Conservation (phyloP, 2,329 filamentous ascomycete species). For the Tothia fuscella region DNA sequence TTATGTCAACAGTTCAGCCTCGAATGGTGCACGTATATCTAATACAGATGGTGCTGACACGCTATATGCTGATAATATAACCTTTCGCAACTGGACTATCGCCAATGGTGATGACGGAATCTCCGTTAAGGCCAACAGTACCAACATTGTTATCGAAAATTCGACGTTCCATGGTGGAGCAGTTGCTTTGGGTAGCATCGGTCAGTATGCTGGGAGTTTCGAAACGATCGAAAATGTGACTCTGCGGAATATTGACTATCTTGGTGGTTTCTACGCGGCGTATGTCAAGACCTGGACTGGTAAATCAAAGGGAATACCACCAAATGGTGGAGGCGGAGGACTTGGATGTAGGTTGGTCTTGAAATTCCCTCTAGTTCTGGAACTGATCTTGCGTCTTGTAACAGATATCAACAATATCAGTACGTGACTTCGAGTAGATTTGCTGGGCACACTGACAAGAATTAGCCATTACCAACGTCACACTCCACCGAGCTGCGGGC, state of each 20-base stretch:
- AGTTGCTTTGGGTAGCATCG: constrained; percentile 46
- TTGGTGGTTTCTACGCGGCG: constrained; percentile 36
- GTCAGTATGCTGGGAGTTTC: constrained; percentile 38
- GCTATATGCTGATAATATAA: constrained; percentile 2
- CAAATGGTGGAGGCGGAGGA: constrained; percentile 48
- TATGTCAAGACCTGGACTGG: constrained; percentile 51
- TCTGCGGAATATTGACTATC: constrained; percentile 35
- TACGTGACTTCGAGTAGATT: background rate
- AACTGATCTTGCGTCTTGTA: background rate
- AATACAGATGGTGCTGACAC: constrained; percentile 42
- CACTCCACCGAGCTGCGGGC: constrained; percentile 18
- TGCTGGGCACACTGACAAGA: constrained; percentile 20
- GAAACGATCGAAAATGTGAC: constrained; percentile 40
- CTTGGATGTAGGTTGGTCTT: constrained; percentile 24
- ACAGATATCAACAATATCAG: background rate
- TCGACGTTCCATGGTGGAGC: constrained; percentile 41
- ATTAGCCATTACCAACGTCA: constrained; percentile 27
- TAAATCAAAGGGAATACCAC: constrained; percentile 37
- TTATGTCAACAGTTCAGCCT: constrained; percentile 39
- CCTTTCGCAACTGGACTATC: constrained; percentile 37
- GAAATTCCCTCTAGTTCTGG: background rate
- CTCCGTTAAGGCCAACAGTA: constrained; percentile 43
- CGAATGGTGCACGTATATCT: constrained; percentile 10
- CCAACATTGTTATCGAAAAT: constrained; percentile 40
- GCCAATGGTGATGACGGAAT: constrained; percentile 44